phyloP scores from a whole-genome alignment of 2,329 filamentous ascomycete genomes.

The Fusarium pseudoanthophilum region DNA sequence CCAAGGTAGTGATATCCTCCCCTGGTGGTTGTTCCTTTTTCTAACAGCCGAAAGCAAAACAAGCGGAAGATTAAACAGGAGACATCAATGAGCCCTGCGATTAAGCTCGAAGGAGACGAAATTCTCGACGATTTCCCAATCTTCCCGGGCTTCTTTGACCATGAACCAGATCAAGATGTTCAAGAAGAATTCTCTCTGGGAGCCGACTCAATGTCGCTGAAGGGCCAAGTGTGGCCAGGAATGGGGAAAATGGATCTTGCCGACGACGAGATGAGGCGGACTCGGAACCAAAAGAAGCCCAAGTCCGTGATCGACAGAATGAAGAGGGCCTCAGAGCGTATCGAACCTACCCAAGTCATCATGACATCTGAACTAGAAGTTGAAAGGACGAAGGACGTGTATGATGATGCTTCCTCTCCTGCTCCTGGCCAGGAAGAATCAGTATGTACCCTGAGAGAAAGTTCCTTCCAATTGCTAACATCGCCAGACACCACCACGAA shows the following conservation, averaged over 20 bases:
- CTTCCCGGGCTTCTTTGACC: slow-evolving; percentile 44
- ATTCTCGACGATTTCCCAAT: slow-evolving; percentile 42
- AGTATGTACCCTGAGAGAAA: slow-evolving; percentile 51
- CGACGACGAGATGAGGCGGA: slow-evolving; percentile 76
- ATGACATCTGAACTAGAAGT: slow-evolving; percentile 65
- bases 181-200: slow-evolving; percentile 43
- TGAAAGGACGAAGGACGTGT: slow-evolving; percentile 66
- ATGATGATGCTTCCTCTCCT: slow-evolving; percentile 67
- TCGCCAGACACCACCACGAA: slow-evolving; percentile 46
- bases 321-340: slow-evolving; percentile 69
- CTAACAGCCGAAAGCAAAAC: slow-evolving; percentile 39
- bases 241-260: slow-evolving; percentile 87
- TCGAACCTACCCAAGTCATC: slow-evolving; percentile 73
- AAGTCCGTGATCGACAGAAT: slow-evolving; percentile 76
- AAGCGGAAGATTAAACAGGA: slow-evolving; percentile 47
- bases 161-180: slow-evolving; percentile 45
- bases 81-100: slow-evolving; percentile 18
- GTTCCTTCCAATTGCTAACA: slow-evolving; percentile 11
- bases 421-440: slow-evolving; percentile 52
- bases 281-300: slow-evolving; percentile 82
- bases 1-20: slow-evolving; percentile 35
- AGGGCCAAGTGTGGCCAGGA: slow-evolving; percentile 79
- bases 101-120: slow-evolving; percentile 47
- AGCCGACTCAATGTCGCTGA: slow-evolving; percentile 60
- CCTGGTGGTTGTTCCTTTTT: neutral